Evolutionary conservation across 371 early-diverging fungal genomes (phyloP).

Genomic region (Apophysomyces variabilis): DNA sequence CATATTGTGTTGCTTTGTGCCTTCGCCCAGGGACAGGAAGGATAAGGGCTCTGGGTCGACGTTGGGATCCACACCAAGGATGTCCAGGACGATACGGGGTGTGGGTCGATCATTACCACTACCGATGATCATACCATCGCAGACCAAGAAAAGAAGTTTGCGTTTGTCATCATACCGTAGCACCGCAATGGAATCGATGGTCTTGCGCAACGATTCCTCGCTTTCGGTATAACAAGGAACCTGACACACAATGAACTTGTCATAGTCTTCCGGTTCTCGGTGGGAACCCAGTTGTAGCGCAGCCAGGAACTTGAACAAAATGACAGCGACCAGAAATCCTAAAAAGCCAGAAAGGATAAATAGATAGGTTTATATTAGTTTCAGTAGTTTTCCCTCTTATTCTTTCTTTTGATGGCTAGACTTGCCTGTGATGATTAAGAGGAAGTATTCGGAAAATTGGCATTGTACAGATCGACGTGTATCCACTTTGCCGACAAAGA

Average conservation of each 20-base stretch:
- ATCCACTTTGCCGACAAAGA: slow-evolving; percentile 87
- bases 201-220: slow-evolving; percentile 89
- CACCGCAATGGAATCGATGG: slow-evolving; percentile 84
- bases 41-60: slow-evolving; percentile 84
- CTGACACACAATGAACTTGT: slow-evolving; percentile 88
- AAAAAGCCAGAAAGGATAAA: neutral
- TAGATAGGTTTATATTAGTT: no score
- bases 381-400: no score
- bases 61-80: slow-evolving; percentile 80
- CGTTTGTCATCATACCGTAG: slow-evolving; percentile 72
- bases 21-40: slow-evolving; percentile 89
- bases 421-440: slow-evolving; percentile 67
- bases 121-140: slow-evolving; percentile 90
- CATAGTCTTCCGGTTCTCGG: slow-evolving; percentile 86
- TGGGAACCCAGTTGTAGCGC: slow-evolving; percentile 84
- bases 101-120: slow-evolving; percentile 91
- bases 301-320: slow-evolving; percentile 90
- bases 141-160: slow-evolving; percentile 79
- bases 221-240: slow-evolving; percentile 98
- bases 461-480: slow-evolving; percentile 78
- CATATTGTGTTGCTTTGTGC: slow-evolving; percentile 84
- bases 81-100: slow-evolving; percentile 84
- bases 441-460: slow-evolving; percentile 83
- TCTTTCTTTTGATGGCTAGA: no score
- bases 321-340: slow-evolving; percentile 79